These are phyloP conservation scores for Trichoderma sp. DNA, from an alignment of 2,329 filamentous ascomycete genomes.

Conservation along the genomic window DNA sequence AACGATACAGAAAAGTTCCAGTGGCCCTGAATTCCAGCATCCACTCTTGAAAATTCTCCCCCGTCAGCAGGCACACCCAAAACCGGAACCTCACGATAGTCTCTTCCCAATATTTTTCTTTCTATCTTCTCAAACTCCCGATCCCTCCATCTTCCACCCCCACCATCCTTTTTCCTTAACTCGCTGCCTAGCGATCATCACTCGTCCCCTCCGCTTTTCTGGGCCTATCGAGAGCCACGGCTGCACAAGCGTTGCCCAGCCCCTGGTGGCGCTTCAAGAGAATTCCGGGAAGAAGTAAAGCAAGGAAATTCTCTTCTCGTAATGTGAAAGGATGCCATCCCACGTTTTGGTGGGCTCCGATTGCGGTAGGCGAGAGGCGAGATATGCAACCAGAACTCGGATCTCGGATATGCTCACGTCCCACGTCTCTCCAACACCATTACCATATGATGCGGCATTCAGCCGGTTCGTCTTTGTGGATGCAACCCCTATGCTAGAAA, in stretches of 20 bases:
- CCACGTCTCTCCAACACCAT: background rate
- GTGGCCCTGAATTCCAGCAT: background rate
- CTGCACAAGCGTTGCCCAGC: background rate
- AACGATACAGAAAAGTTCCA: background rate
- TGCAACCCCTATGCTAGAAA: background rate
- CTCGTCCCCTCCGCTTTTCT: slow-evolving; percentile 16
- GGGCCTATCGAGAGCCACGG: background rate
- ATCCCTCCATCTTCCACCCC: background rate
- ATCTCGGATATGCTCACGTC: background rate
- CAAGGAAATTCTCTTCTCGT: background rate
- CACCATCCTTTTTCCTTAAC: background rate
- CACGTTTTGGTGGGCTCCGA: background rate
- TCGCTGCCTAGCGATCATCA: slow-evolving; percentile 11
- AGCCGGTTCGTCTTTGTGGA: background rate
- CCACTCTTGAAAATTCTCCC: slow-evolving; percentile 2
- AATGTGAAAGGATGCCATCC: background rate
- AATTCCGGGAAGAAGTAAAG: background rate
- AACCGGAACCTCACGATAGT: slow-evolving; percentile 16
- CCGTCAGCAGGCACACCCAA: slow-evolving; percentile 5
- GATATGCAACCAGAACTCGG: background rate
- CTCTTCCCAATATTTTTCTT: background rate
- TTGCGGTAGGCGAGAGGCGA: background rate
- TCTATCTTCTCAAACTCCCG: background rate
- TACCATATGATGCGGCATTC: too few species aligned
- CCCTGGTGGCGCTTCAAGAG: background rate